Evolutionary conservation across 306 rosid species (phyloP).

Genomic region (Delonix regia): DNA sequence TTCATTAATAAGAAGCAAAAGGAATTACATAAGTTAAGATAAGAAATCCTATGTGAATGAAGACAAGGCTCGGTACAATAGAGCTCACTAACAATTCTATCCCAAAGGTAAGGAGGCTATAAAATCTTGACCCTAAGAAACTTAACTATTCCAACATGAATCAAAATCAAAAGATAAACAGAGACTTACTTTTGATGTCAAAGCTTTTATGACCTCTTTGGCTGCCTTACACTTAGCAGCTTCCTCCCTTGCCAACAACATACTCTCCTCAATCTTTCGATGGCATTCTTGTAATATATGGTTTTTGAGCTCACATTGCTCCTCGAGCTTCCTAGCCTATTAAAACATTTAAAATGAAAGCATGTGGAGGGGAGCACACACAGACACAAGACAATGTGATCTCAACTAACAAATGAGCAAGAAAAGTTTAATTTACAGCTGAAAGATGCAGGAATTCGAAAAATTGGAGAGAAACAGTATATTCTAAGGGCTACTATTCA

Average conservation of each 20-base stretch:
- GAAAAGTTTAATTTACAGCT: conserved; percentile 21
- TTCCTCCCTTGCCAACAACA: conserved; percentile 72
- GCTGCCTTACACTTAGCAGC: conserved; percentile 75
- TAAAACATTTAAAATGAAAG: conserved; percentile 32
- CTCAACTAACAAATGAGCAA: not conserved
- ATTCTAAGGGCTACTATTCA: not conserved
- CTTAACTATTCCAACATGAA: not conserved
- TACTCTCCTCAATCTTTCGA: conserved; percentile 60
- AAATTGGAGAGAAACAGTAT: not conserved
- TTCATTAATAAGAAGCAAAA: not conserved
- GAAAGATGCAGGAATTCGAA: not conserved
- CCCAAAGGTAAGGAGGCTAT: not conserved
- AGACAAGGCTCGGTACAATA: not conserved
- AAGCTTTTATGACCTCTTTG: conserved; percentile 72
- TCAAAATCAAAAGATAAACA: conserved; percentile 5
- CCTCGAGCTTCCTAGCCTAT: conserved; percentile 68
- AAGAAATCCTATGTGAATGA: not conserved
- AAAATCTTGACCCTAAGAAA: conserved; percentile 3
- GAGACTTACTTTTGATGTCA: conserved; percentile 65
- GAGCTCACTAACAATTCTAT: not conserved
- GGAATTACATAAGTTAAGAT: too few relatives aligned
- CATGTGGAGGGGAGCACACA: conserved; percentile 2
- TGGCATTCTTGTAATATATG: conserved; percentile 61
- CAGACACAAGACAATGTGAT: not conserved
- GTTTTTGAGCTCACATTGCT: conserved; percentile 55